These are phyloP conservation scores for Geranium brycei DNA, from an alignment of 345 rosid species.

Conservation along the genomic window DNA sequence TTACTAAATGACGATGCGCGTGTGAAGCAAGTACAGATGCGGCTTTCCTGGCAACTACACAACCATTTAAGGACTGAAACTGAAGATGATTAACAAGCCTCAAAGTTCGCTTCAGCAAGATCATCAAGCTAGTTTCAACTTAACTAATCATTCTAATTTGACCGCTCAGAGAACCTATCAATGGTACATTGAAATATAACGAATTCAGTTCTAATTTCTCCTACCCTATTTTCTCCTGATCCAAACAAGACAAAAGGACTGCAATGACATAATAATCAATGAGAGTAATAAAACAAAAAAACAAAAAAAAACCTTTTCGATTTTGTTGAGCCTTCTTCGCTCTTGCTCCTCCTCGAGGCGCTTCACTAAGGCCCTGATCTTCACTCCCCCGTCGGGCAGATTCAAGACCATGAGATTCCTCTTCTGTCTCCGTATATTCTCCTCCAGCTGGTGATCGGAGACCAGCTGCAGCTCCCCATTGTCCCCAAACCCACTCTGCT, in stretches of 20 bases:
- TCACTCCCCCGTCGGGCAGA: constrained; percentile 45
- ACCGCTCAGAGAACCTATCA: neutral
- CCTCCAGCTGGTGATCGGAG: constrained; percentile 25
- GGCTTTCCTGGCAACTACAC: too few relatives aligned
- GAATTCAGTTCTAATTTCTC: too few relatives aligned
- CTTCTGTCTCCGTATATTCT: constrained; percentile 17
- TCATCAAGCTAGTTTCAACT: neutral
- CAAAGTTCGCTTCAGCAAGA: neutral
- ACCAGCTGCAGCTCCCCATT: constrained; percentile 1
- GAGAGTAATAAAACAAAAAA: neutral
- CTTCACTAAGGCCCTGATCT: constrained; percentile 19
- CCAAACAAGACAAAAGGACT: neutral
- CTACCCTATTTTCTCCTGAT: neutral
- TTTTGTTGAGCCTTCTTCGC: constrained; percentile 20
- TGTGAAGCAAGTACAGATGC: neutral
- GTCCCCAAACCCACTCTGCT: constrained; percentile 16
- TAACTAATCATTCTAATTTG: neutral
- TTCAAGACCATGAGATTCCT: neutral
- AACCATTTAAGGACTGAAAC: too few relatives aligned
- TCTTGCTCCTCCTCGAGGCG: constrained; percentile 36
- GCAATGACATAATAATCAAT: neutral
- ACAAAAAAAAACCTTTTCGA: constrained; percentile 21
- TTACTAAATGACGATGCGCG: neutral
- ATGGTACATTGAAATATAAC: too few relatives aligned
- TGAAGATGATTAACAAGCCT: neutral